These are phyloP conservation scores for Cryptococcus neoformans DNA, from an alignment of 1,284 basidiomycete species.

Conservation along the genomic window DNA sequence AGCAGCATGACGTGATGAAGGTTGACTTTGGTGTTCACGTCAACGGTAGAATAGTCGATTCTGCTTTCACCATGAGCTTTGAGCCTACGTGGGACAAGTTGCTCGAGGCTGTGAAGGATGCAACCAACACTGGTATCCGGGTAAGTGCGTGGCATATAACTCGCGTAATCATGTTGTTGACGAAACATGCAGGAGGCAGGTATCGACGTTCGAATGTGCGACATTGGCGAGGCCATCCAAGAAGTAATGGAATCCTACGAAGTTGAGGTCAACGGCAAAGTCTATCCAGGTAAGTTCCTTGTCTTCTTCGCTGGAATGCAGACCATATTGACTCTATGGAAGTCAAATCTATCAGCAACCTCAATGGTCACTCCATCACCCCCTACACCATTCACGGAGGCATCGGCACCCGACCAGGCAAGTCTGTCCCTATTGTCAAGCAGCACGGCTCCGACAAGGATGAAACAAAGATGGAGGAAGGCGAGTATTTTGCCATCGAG, in stretches of 20 bases:
- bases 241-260: conserved; percentile 99
- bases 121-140: conserved; percentile 85
- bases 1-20: conserved; percentile 85
- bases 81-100: conserved; percentile 88
- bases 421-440: conserved; percentile 87
- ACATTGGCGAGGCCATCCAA: conserved; percentile 88
- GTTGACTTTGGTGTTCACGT: conserved; percentile 98
- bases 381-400: conserved; percentile 74
- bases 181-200: conserved; percentile 73
- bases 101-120: conserved; percentile 86
- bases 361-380: conserved; percentile 87
- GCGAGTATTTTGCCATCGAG: conserved; percentile 98
- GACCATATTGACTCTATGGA: conserved; percentile 8
- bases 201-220: conserved; percentile 91
- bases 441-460: conserved; percentile 60
- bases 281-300: conserved; percentile 66
- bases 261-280: conserved; percentile 83
- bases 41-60: conserved; percentile 89
- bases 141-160: conserved; percentile 56
- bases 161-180: not conserved
- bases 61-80: conserved; percentile 89
- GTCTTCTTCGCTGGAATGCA: not conserved
- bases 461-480: conserved; percentile 97
- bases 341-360: conserved; percentile 89
- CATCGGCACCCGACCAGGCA: conserved; percentile 44